Base-by-base conservation (phyloP, 192 early-diverging fungal genomes). In the Geosiphon pyriformis region DNA sequence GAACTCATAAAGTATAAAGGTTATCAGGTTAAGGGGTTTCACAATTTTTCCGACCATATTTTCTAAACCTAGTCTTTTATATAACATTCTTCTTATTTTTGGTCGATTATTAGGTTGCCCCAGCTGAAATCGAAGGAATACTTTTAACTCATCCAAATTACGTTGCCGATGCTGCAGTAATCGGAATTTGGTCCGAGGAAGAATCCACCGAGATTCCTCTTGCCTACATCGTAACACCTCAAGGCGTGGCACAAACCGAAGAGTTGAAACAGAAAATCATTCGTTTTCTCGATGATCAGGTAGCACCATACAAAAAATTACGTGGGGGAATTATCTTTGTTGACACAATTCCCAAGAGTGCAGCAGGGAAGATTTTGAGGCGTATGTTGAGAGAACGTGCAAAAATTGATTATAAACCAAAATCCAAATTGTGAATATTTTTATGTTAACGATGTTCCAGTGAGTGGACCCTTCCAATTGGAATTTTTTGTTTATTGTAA, bases 1-100 rank as follows among this genome's bases (percentile, higher is more conserved):
- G 91, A 94, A 68, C 77, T 94, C 10, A 95, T 95, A 76, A 95
- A 98, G 73, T 97, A 91, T 81, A 95, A 95, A 70, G 84, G 20
- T 82, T 82, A 59, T 80, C n/a, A n/a, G n/a, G n/a, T n/a, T n/a
- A n/a, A n/a, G n/a, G n/a, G n/a, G n/a, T n/a, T n/a, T n/a, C n/a
- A n/a, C n/a, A n/a, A n/a, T n/a, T n/a, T n/a, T n/a, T n/a, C n/a
- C n/a, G n/a, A n/a, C n/a, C n/a, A n/a, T n/a, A n/a, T n/a, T n/a
- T n/a, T n/a, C n/a, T n/a, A n/a, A n/a, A n/a, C n/a, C n/a, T n/a
- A n/a, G n/a, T n/a, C n/a, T n/a, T n/a, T n/a, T n/a, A 84, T 48
- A 55, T 65, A 54, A 30, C n/a, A 61, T 22, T 20, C n/a, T 22
- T 20, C 27, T 8, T 8, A 18, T 18, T 22, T 20, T 17, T 35